Base-by-base conservation (phyloP, 2,329 filamentous ascomycete genomes). In the Sclerotinia spermophila region DNA sequence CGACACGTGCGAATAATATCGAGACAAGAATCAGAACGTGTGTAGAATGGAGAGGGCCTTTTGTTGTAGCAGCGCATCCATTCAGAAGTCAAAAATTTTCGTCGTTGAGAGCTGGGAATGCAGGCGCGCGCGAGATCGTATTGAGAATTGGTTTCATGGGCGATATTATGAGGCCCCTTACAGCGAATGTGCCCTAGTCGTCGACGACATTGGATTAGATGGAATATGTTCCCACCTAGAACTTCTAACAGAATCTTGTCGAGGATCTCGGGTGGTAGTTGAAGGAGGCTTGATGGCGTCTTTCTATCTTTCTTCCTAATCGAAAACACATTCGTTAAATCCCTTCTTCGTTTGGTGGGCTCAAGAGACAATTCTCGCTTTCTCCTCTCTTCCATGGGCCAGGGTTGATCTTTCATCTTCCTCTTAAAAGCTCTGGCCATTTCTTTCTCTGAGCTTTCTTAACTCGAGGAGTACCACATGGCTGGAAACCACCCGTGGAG, bases 1-100 rank as follows among this genome's bases (percentile, higher is more conserved):
- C 55, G 67, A 40, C 67, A 68, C 3, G 44, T 68, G n/a, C 33
- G 55, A n/a, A 68, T 11, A 38, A 68, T 4, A 24, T n/a, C 42
- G 30, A 68, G 33, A 19, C 55, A 68, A 59, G 40, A 48, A 48
- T 53, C 67, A 15, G 67, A 68, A 4, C 5, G 33, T 35, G 42
- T 40, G n/a, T 67, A 67, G 21, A 67, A 67, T 30, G n/a, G n/a
- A 3, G 27, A 38, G 62, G 45, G 19, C 17, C 24, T n/a, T 27
- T 24, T 15, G 10, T 55, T 33, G 24, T 21, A 17, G 35, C 10
- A 42, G 27, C 27, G 21, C 21, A 42, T 42, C 15, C 38, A 56
- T 33, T 30, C 38, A 33, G 11, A 19, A 13, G 33, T 1, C 38
- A 15, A 11, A 19, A 21, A 44, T 2, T 56, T n/a, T 24, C 48